Base-by-base conservation (phyloP, 768 basidiomycete genomes). In the Serendipita indica region DNA sequence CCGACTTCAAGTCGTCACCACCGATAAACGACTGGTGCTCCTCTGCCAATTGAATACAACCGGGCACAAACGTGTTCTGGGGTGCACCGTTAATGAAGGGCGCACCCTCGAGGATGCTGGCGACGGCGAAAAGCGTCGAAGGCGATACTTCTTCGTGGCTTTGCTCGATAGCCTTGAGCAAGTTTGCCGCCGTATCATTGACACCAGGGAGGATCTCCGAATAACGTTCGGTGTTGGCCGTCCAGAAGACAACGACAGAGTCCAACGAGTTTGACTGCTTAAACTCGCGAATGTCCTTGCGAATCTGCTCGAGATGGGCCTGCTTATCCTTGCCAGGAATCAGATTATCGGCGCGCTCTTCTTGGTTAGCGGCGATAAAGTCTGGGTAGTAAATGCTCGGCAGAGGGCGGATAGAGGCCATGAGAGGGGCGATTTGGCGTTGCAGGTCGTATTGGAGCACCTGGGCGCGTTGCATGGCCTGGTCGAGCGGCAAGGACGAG, bases 1-100 rank as follows among this genome's bases (percentile, higher is more conserved):
- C 93, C 4, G 89, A 90, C 78, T 98, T 97, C 72, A 97, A 84
- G 69, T 98, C 94, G 67, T 97, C 94, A 33, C 94, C 93, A 45
- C 89, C 94, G 65, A 99, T 96, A 78, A 97, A 98, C 4, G 89
- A 84, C 66, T 83, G 75, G 65, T 86, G 73, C 62, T 83, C 79
- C 75, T 97, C 94, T 39, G 94, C 90, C 63, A 99, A 86, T 64
- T 82, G 80, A 67, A 99, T 86, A 65, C 85, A 84, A 63, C 94
- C 94, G 0, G 94, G 94, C 25, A 99, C 92, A 65, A 97, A 97
- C 2, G 94, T 96, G 79, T 99, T 99, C 78, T 98, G 93, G 3
- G 94, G 94, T 7, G 94, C 92, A 54, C 94, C 94, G 67, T 97
- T 97, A 67, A 98, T 80, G 77, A 93, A 99, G 18, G 94, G 91